Evolutionary conservation across 306 rosid species (phyloP).

Genomic region (Ochetophila trinervis): DNA sequence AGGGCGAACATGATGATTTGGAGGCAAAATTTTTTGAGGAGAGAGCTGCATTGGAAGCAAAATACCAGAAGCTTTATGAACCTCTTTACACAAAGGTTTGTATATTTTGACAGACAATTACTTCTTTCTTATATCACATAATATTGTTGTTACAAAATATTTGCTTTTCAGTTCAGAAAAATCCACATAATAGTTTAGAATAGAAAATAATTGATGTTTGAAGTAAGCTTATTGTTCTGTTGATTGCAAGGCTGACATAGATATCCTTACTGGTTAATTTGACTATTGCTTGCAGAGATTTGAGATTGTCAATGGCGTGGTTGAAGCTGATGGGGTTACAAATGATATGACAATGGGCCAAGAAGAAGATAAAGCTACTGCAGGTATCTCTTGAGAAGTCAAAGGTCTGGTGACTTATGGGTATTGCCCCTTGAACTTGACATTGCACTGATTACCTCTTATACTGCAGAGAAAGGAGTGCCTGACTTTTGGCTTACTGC

Average conservation of each 20-base stretch:
- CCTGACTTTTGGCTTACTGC: conserved; percentile 80
- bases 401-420: conserved; percentile 8
- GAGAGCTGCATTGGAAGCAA: conserved; percentile 82
- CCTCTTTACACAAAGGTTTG: conserved; percentile 66
- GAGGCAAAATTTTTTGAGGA: conserved; percentile 75
- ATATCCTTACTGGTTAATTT: conserved; percentile 5
- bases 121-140: neutral
- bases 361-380: conserved; percentile 38
- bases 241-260: conserved; percentile 14
- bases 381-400: conserved; percentile 34
- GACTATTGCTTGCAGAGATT: conserved; percentile 49
- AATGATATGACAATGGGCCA: conserved; percentile 30
- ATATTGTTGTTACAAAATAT: neutral
- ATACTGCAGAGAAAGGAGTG: conserved; percentile 67
- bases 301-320: conserved; percentile 64
- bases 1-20: conserved; percentile 68
- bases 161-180: neutral
- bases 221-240: neutral
- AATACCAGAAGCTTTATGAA: conserved; percentile 68
- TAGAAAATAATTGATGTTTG: neutral
- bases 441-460: conserved; percentile 13
- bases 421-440: conserved; percentile 23
- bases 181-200: conserved; percentile 7
- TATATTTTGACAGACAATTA: neutral
- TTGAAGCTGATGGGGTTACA: conserved; percentile 52